Conservation (phyloP, 257 asterid species). For the Capsicum chinense region DNA sequence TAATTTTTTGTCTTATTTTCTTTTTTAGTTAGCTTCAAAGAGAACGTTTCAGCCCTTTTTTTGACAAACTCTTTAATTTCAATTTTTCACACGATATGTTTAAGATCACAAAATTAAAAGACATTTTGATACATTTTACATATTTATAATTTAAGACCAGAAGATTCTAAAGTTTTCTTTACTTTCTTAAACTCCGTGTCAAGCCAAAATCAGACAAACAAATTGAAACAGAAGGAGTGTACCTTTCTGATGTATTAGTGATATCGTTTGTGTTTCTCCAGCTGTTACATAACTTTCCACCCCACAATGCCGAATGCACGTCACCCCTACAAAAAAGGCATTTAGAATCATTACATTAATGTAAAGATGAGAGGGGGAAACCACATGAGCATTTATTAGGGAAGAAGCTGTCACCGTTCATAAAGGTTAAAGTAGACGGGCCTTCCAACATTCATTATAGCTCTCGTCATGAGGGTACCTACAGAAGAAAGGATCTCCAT, state of each 20-base stretch:
- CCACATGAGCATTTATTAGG: neutral
- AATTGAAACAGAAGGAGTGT: neutral
- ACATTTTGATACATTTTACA: too few relatives aligned
- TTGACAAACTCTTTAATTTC: too few relatives aligned
- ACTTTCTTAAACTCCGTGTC: too few relatives aligned
- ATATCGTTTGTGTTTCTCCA: conserved; percentile 96
- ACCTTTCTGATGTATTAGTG: conserved; percentile 84
- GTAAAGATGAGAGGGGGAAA: conserved; percentile 25
- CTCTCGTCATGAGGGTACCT: conserved; percentile 90
- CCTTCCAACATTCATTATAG: conserved; percentile 73
- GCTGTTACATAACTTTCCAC: conserved; percentile 69
- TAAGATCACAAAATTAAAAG: too few relatives aligned
- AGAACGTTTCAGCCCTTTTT: too few relatives aligned
- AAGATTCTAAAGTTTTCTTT: too few relatives aligned
- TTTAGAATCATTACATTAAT: neutral
- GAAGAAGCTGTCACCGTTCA: conserved; percentile 60
- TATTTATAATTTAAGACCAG: too few relatives aligned
- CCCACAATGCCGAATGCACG: conserved; percentile 92
- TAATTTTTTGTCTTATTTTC: too few relatives aligned
- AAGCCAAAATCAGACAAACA: too few relatives aligned
- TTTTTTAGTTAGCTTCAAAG: too few relatives aligned
- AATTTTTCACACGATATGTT: too few relatives aligned
- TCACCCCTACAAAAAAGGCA: conserved; percentile 68
- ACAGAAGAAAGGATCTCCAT: conserved; percentile 17
- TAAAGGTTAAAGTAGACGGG: conserved; percentile 80